Evolutionary conservation across 352 stramenopile genomes (phyloP), one percentile per base, ranked within the genome.

Genomic region (Globisporangium polare): DNA sequence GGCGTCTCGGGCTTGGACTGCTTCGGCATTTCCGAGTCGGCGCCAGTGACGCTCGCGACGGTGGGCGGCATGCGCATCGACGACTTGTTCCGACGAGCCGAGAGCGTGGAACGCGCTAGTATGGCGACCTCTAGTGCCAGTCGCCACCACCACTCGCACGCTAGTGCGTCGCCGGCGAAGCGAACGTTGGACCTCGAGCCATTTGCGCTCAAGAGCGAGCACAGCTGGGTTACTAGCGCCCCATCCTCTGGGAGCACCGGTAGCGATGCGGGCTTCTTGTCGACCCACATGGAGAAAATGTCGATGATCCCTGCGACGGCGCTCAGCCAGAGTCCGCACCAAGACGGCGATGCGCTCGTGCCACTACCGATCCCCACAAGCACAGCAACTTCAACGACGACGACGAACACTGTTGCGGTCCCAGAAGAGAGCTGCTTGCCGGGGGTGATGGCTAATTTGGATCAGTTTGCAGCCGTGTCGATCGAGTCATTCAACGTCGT

Each of bases 211-310:
- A 50, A 72, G 5, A 51, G 59, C 6, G 63, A 78, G 26, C 39
- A 46, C 18, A 26, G 10, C 10, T 62, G 56, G 56, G 29, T 31
- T 7, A 20, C 5, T 29, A 31, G 2, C 9, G 45, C 43, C 45
- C n/a, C 55, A 35, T 20, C 31, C 10, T 17, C 39, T 12, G 41
- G 42, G 0, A 72, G 27, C 43, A 65, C 33, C 62, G 63, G 22
- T 12, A 62, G 72, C 2, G 69, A 84, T 53, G 67, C 71, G 4
- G 62, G 73, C 56, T 83, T 81, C 53, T 69, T 90, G 35, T 82
- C 80, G 5, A 75, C 64, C 10, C 74, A 88, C 63, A 68, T 90
- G 69, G 73, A 90, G 64, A 84, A 81, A 64, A 88, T 90, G 76
- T 76, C 78, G 13, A 77, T 89, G 75, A 53, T 67, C 0, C 74